Evolutionary conservation across 176 grass and related monocot genomes (phyloP).

Genomic region (Tillandsia fasciculata): DNA sequence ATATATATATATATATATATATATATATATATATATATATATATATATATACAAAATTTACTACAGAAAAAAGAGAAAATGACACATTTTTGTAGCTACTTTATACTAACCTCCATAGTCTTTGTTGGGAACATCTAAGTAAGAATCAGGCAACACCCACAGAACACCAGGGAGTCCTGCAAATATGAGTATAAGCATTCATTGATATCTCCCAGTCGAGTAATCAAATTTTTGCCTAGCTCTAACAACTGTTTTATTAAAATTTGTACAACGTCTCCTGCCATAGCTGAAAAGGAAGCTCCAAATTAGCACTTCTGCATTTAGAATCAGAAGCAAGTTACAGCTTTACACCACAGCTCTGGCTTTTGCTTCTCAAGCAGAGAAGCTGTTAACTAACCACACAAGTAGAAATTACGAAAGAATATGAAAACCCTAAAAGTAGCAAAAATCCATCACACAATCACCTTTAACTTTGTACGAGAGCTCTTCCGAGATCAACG

Average conservation of each 20-base stretch:
- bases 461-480: slow-evolving; percentile 99
- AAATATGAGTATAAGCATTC: slow-evolving; percentile 7
- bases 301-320: too few species aligned
- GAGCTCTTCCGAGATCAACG: slow-evolving; percentile 82
- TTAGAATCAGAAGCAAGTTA: too few species aligned
- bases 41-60: neutral
- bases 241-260: neutral
- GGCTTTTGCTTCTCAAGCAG: too few species aligned
- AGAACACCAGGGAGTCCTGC: slow-evolving; percentile 91
- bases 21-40: too few species aligned
- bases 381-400: too few species aligned
- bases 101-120: slow-evolving; percentile 77
- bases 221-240: neutral
- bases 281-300: too few species aligned
- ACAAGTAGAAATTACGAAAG: too few species aligned
- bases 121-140: slow-evolving; percentile 96
- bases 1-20: too few species aligned
- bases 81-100: neutral
- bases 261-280: too few species aligned
- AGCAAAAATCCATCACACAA: slow-evolving; percentile 14
- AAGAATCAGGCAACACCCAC: slow-evolving; percentile 98
- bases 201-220: neutral
- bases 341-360: too few species aligned
- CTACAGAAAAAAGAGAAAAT: neutral
- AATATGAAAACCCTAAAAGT: neutral